A percentile compares a stretch with the other conserved stretches of the same genome.
phyloP scores from a whole-genome alignment of 78 protist species.

The Dictyostelium intermedium region DNA sequence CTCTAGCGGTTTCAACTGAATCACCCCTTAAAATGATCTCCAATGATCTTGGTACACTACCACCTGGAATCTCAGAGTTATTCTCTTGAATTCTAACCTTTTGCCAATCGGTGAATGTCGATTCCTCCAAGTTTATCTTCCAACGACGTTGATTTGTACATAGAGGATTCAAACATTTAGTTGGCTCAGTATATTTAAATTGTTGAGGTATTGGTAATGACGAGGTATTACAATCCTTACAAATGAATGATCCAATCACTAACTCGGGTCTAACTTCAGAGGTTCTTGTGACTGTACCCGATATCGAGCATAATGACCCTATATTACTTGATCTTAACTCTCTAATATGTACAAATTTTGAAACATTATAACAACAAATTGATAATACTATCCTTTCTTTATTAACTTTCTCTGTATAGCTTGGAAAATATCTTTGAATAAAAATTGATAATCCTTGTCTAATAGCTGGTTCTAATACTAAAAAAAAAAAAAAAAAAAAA shows the following conservation, averaged over 20 bases:
- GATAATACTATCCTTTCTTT: neutral
- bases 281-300: slow-evolving; percentile 98
- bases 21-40: slow-evolving; percentile 94
- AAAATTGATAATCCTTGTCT: slow-evolving; percentile 8
- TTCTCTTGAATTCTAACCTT: slow-evolving; percentile 84
- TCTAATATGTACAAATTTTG: slow-evolving; percentile 63
- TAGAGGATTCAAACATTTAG: slow-evolving; percentile 74
- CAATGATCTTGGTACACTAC: slow-evolving; percentile 96
- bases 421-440: neutral
- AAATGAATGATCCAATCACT: slow-evolving; percentile 90
- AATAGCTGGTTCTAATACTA: slow-evolving; percentile 31
- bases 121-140: slow-evolving; percentile 80
- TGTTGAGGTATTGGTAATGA: slow-evolving; percentile 92
- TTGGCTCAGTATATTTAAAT: slow-evolving; percentile 95
- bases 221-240: slow-evolving; percentile 89
- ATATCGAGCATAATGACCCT: slow-evolving; percentile 88
- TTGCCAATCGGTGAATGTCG: slow-evolving; percentile 97
- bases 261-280: slow-evolving; percentile 99
- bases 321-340: slow-evolving; percentile 79
- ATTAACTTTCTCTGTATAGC: neutral
- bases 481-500: no score
- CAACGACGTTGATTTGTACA: slow-evolving; percentile 89
- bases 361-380: slow-evolving; percentile 39
- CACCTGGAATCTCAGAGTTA: slow-evolving; percentile 90
- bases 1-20: slow-evolving; percentile 95